Conservation (phyloP, 176 grass and related monocot species). For the Hsuehochloa calcarea region DNA sequence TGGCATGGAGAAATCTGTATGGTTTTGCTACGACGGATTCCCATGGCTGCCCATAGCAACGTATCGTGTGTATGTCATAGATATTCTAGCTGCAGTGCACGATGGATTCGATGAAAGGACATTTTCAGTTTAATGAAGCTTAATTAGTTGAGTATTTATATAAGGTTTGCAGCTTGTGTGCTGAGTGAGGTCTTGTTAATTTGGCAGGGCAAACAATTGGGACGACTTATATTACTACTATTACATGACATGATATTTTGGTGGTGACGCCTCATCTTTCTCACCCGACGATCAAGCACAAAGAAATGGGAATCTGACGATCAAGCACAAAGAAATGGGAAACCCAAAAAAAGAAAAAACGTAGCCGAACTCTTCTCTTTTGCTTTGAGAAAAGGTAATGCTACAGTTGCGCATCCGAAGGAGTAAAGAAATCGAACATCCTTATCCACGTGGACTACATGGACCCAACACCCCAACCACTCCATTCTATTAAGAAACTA, state of each 20-base stretch:
- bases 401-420: too few relatives aligned
- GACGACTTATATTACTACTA: neutral
- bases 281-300: neutral
- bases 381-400: neutral
- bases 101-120: constrained; percentile 50
- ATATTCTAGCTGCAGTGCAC: constrained; percentile 31
- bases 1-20: constrained; percentile 25
- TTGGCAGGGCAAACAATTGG: neutral
- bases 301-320: neutral
- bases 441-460: too few relatives aligned
- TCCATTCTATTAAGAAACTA: too few relatives aligned
- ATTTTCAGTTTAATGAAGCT: neutral
- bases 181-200: neutral
- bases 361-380: neutral
- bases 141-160: neutral
- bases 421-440: too few relatives aligned
- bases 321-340: neutral
- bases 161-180: neutral
- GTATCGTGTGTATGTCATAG: constrained; percentile 21
- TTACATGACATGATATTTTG: too few relatives aligned
- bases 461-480: too few relatives aligned
- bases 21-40: constrained; percentile 31
- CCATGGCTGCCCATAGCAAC: neutral
- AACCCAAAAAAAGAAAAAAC: neutral
- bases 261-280: neutral